Conservation (phyloP, 805 yeast genomes). For the Lachancea meyersii region DNA sequence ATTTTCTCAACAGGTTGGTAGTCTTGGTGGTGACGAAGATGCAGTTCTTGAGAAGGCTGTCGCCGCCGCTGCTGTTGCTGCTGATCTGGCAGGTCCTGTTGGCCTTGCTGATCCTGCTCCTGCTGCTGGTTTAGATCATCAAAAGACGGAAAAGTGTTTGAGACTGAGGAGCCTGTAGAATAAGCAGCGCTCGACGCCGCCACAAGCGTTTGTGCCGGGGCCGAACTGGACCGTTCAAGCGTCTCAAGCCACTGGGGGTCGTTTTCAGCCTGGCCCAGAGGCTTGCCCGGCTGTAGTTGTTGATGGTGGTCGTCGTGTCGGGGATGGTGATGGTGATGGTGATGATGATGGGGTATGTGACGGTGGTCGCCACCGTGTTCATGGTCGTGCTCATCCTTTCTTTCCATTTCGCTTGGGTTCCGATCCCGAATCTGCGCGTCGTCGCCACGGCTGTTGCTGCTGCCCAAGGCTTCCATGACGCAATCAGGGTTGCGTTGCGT, state of each 20-base stretch:
- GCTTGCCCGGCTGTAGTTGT: neutral
- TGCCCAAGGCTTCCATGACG: slow-evolving; percentile 2
- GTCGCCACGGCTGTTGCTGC: neutral
- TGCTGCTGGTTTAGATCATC: neutral
- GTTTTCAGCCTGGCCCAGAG: neutral
- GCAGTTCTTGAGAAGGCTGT: too few species aligned
- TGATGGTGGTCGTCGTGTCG: neutral
- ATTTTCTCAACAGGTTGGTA: neutral
- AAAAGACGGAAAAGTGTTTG: neutral
- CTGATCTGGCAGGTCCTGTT: neutral
- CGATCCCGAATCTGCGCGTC: neutral
- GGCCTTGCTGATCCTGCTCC: neutral
- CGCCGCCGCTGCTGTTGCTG: neutral
- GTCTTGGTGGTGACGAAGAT: neutral
- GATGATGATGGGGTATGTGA: neutral
- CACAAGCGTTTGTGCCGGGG: neutral
- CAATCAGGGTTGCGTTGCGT: slow-evolving; percentile 3
- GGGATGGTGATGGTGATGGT: neutral
- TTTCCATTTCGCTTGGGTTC: neutral
- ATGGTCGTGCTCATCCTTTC: neutral
- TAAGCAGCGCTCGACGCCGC: neutral
- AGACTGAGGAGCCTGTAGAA: neutral
- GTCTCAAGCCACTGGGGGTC: neutral
- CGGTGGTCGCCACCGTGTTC: neutral
- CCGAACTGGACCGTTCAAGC: neutral